A percentile compares a stretch with the other conserved stretches of the same genome.
Conservation (phyloP, 2,329 filamentous ascomycete species). For the Endoconidiophora laricicola region DNA sequence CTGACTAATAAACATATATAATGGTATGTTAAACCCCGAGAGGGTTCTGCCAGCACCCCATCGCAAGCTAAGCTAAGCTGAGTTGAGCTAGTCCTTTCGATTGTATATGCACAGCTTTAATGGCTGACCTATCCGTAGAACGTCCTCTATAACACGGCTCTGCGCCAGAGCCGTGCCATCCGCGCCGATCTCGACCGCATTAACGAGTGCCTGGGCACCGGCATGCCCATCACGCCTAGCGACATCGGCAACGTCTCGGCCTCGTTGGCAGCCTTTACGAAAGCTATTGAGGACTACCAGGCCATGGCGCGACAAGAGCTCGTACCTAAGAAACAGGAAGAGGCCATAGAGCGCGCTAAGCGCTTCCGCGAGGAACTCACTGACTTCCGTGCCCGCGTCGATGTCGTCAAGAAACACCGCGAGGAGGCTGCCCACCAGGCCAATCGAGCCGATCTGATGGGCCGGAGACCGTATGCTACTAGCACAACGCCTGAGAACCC, state of each 20-base stretch:
- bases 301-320: slow-evolving; percentile 74
- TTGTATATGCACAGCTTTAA: no score
- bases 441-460: slow-evolving; percentile 68
- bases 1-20: no score
- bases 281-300: slow-evolving; percentile 86
- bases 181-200: slow-evolving; percentile 60
- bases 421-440: slow-evolving; percentile 53
- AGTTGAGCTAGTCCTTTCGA: no score
- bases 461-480: slow-evolving; percentile 61
- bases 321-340: slow-evolving; percentile 78
- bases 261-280: slow-evolving; percentile 62
- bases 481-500: slow-evolving; percentile 76
- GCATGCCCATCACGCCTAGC: slow-evolving; percentile 41
- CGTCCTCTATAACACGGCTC: slow-evolving; percentile 67
- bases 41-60: no score
- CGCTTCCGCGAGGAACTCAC: slow-evolving; percentile 70
- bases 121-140: slow-evolving; percentile 30
- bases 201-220: slow-evolving; percentile 39
- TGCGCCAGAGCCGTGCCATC: slow-evolving; percentile 69
- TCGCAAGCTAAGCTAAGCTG: no score
- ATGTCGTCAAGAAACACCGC: slow-evolving; percentile 56
- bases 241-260: slow-evolving; percentile 55
- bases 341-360: slow-evolving; percentile 70
- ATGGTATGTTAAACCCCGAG: no score
- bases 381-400: slow-evolving; percentile 64